Evolutionary conservation across 2,329 filamentous ascomycete genomes (phyloP), one percentile per base, ranked within the genome.

Genomic region (Phaeosphaeriaceae sp.): DNA sequence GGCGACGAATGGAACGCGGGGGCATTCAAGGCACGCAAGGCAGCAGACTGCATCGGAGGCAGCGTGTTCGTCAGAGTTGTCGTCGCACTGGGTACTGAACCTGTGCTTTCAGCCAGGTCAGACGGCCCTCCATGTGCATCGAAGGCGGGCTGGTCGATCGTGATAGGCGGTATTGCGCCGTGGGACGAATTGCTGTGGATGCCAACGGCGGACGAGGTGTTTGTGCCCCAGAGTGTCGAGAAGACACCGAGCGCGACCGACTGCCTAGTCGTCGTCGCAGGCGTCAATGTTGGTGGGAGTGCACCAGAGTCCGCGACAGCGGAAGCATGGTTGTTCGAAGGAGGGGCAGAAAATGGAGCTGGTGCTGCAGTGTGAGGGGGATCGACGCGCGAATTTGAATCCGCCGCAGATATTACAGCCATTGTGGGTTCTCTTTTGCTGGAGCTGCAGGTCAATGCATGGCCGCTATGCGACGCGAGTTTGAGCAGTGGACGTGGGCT

Each of bases 401-500:
- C 60, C 61, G 65, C 59, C 52, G 61, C 62, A 63, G 65, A 60
- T 61, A 70, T 67, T 61, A 70, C 66, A 66, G 64, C 59, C 71
- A 76, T 75, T 69, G 73, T 76, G 67, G 62, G 54, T 47, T 61
- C 60, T 69, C 64, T 57, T 69, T 69, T 70, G 64, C 66, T 72
- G 68, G 69, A 69, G 67, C 71, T 74, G 70, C 72, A 74, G 66
- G 68, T 73, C 70, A 72, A 71, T 76, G 75, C 74, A 76, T 76
- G 63, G 61, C 60, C 68, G 69, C 68, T 70, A 71, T 69, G 67
- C 70, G 65, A 63, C 66, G 63, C 66, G 25, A 53, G 69, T 71
- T 63, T 67, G 69, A 68, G 66, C 65, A 67, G 71, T 70, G 60
- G 68, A 62, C 66, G 69, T 70, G 67, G 72, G 69, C 71, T 73